Evolutionary conservation across 495 filamentous ascomycete species (phyloP), one percentile per base, ranked within the genome.

Genomic region (Parathielavia appendiculata): DNA sequence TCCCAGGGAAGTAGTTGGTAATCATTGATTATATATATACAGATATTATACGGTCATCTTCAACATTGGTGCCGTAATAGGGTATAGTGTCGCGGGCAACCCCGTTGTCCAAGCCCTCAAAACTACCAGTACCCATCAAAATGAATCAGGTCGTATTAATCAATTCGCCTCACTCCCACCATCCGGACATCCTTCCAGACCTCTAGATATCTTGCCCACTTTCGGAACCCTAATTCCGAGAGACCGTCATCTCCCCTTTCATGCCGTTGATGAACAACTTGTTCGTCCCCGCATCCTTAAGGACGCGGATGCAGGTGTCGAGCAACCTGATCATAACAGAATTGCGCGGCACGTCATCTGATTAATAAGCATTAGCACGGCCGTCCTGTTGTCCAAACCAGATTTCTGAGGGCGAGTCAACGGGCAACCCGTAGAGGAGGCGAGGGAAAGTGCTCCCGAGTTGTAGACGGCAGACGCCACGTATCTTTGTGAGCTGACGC

Each of bases 361-460:
- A 32, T 32, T 12, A 23, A 26, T 30, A 5, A 14, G 10, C 34
- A 40, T 61, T 35, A 57, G 55, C 45, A 44, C 22, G 12, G 38
- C 39, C 40, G 40, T 16, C 78, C 54, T 80, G 73, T 53, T 76
- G 79, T 36, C 69, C 64, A 63, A 86, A 85, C 83, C 83, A 86
- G 22, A 76, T 73, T 48, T 83, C 79, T 13, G 65, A 67, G 8
- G 68, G 62, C 39, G 63, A 66, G 41, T 80, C 75, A 12, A 69
- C 57, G 20, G 82, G 79, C 36, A 82, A 68, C 5, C 83, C 83
- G 54, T 80, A 81, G 20, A 85, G 71, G 9, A 86, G 67, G 46
- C 83, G 79, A 45, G 83, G 83, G 58, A 83, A 86, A 20, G 81
- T 81, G 65, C 76, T 81, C 35, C 83, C 83, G 17, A 86, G 73